Evolutionary conservation across 2,329 filamentous ascomycete species (phyloP), one percentile per base, ranked within the genome.

Genomic region (Neofusicoccum ribis): DNA sequence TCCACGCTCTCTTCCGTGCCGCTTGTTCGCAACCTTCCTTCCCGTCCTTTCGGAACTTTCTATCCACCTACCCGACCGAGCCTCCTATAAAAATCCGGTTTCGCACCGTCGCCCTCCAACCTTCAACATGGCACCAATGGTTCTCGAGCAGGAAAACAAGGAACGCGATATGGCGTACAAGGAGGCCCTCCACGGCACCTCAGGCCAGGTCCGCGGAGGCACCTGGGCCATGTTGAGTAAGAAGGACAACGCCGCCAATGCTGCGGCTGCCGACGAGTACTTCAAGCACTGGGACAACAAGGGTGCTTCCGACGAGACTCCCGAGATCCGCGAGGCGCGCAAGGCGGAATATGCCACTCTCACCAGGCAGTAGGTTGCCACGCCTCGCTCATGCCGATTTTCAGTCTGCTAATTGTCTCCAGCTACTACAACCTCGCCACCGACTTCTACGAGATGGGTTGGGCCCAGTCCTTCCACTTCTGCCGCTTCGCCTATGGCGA

Each of bases 381-480:
- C 46, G n/a, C 41, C 36, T 15, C 7, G 41, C 15, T 52, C 8
- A 49, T 17, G 17, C 23, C 51, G 47, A 9, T 52, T 70, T 76
- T 75, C 72, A 67, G 65, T 37, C 74, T 64, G 70, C 71, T 67
- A 72, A 73, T 64, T 67, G 23, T 72, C 17, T 71, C 65, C 70
- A 93, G 90, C 79, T 97, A 97, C 85, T 97, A 97, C 84, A 96
- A 97, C 81, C 87, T 97, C 56, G 93, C 92, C n/a, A 97, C 93
- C 71, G 93, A 97, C 76, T 81, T 97, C 59, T 97, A 97, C 84
- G 95, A 98, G 83, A 95, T 97, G 72, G 95, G 93, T 73, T 99
- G 95, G 93, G 92, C 92, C 68, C 89, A 93, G 74, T 94, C 90
- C 58, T 99, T 99, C 86, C 94, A 99, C 82, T 98, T 99, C 86